Base-by-base conservation (phyloP, 225 moss, liverwort and hornwort species). In the Bryum argenteum region DNA sequence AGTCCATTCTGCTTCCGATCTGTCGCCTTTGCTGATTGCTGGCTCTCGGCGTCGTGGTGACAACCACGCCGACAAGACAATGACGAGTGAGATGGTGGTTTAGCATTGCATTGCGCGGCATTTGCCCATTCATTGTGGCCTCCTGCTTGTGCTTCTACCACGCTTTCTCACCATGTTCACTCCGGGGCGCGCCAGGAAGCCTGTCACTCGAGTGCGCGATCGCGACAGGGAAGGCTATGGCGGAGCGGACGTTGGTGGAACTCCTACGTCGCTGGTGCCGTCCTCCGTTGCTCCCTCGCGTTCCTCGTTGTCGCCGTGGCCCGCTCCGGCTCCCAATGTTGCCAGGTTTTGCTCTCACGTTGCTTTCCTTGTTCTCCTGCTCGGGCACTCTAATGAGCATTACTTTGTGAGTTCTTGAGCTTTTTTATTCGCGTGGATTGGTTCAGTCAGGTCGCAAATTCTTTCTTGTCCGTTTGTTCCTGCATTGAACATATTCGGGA, bases 291-390 rank as follows among this genome's bases (percentile, higher is more conserved):
- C 78, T 16, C 75, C 71, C 24, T 83, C 83, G 62, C 72, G 83
- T 10, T 68, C 85, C 63, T 83, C 85, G 3, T 33, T 84, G 76
- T 89, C 87, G 69, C 90, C 82, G 10, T 85, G 90, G 90, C 82
- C 92, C 50, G 78, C 92, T 58, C 69, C 92, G 66, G 84, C 84
- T 62, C 75, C 75, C 48, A 72, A 74, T 42, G 84, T 79, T 47
- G 59, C 89, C 65, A 92, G 94, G 88, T 73, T 70, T 79, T 56
- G 4, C 8, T 8, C 33, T 33, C 33, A 33, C 33, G 33, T 60
- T 22, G 44, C 38, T 77, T 4, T 3, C 22, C 8, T 2, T 57
- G 51, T 10, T 56, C 54, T 9, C 1, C n/a, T 39, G 37, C 40
- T 23, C 24, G 18, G 48, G 58, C 54, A 16, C 40, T 54, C 65